Conservation (phyloP, 257 asterid species). For the Vinca minor region DNA sequence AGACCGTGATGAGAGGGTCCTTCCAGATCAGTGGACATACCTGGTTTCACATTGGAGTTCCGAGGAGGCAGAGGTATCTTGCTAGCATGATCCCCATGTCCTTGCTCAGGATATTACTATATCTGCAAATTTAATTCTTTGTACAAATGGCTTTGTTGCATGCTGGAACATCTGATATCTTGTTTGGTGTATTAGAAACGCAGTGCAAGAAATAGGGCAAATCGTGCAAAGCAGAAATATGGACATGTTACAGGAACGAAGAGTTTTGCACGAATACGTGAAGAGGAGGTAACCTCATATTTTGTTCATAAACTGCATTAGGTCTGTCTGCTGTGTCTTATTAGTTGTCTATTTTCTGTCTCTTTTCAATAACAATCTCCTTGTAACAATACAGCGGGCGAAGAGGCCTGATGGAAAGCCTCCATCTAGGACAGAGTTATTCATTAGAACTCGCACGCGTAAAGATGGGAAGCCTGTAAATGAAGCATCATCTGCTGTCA, state of each 20-base stretch:
- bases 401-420: slow-evolving; percentile 28
- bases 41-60: slow-evolving; percentile 35
- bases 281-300: slow-evolving; percentile 27
- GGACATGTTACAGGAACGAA: slow-evolving; percentile 28
- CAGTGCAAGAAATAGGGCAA: slow-evolving; percentile 31
- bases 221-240: slow-evolving; percentile 23
- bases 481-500: slow-evolving; percentile 26
- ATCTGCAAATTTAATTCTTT: background rate
- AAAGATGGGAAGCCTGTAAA: slow-evolving; percentile 34
- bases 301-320: background rate
- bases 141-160: background rate
- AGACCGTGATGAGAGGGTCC: slow-evolving; percentile 36
- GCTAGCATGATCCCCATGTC: background rate
- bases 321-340: background rate
- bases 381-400: slow-evolving; percentile 18
- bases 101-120: background rate
- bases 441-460: slow-evolving; percentile 37
- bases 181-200: slow-evolving; percentile 18
- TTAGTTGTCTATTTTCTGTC: too few relatives aligned
- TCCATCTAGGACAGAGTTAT: slow-evolving; percentile 35
- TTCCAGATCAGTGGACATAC: slow-evolving; percentile 37
- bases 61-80: slow-evolving; percentile 27
- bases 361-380: background rate
- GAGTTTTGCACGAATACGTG: slow-evolving; percentile 39
- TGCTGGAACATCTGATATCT: slow-evolving; percentile 1